phyloP scores from a whole-genome alignment of 108 stramenopile species.

The Aurantiochytrium sp. region DNA sequence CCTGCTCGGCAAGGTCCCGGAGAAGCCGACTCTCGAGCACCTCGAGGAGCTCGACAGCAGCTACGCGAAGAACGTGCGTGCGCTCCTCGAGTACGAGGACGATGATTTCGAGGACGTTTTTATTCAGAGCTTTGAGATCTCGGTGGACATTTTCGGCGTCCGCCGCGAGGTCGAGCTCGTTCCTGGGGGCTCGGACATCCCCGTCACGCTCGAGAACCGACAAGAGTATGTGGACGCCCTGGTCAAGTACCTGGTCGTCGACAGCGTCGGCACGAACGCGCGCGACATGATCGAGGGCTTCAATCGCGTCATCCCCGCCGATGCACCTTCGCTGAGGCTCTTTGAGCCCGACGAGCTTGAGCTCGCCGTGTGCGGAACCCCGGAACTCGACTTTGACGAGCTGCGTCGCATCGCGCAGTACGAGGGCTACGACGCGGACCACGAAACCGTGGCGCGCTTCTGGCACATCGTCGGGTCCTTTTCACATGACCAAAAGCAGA shows the following conservation, averaged over 20 bases:
- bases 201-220: constrained; percentile 72
- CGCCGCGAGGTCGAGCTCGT: constrained; percentile 68
- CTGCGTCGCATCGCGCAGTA: constrained; percentile 42
- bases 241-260: constrained; percentile 67
- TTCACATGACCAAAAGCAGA: constrained; percentile 55
- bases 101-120: constrained; percentile 81
- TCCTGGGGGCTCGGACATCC: constrained; percentile 68
- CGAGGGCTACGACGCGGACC: constrained; percentile 46
- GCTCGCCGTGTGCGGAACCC: constrained; percentile 46
- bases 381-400: constrained; percentile 49
- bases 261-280: constrained; percentile 38
- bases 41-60: constrained; percentile 68
- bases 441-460: constrained; percentile 41
- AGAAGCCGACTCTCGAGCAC: constrained; percentile 73
- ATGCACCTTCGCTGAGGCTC: background rate
- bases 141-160: constrained; percentile 59
- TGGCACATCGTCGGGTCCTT: constrained; percentile 48
- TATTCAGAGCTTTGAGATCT: constrained; percentile 67
- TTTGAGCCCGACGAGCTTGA: constrained; percentile 59
- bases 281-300: constrained; percentile 44
- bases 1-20: constrained; percentile 51
- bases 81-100: constrained; percentile 72
- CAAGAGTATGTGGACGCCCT: constrained; percentile 80
- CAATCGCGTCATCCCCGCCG: constrained; percentile 42
- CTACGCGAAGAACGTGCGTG: constrained; percentile 64